phyloP scores from a whole-genome alignment of 2,329 filamentous ascomycete genomes.

The Thermothelomyces thermophilus region DNA sequence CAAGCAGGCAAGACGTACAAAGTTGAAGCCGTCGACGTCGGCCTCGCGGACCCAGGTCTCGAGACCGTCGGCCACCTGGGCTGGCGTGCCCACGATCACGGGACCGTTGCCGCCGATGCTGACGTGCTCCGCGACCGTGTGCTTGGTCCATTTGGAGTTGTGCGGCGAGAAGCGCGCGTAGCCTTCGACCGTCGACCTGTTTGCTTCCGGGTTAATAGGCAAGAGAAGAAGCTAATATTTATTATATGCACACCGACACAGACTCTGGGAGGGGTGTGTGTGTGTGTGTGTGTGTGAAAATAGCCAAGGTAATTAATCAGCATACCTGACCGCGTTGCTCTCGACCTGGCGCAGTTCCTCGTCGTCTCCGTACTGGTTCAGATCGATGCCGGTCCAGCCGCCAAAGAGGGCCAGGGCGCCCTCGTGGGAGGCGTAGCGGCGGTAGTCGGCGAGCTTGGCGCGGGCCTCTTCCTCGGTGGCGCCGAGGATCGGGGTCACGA shows the following conservation, averaged over 20 bases:
- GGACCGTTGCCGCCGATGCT: not conserved
- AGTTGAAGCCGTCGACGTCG: not conserved
- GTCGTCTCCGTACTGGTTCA: not conserved
- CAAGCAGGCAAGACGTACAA: not conserved
- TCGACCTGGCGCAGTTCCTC: slow-evolving; percentile 4
- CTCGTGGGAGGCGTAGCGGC: not conserved
- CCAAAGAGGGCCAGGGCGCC: slow-evolving; percentile 4
- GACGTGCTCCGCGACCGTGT: not conserved
- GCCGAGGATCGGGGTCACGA: not conserved
- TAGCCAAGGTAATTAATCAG: too few species aligned
- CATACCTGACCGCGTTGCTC: not conserved
- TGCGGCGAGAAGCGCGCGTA: not conserved
- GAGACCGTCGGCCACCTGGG: not conserved
- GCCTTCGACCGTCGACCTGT: not conserved
- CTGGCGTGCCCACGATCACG: not conserved
- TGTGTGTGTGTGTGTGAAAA: too few species aligned
- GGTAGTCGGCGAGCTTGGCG: not conserved
- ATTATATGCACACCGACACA: too few species aligned
- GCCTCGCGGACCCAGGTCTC: not conserved
- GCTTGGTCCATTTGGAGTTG: slow-evolving; percentile 3
- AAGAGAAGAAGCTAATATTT: too few species aligned
- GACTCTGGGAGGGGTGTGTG: too few species aligned
- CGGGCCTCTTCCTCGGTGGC: not conserved
- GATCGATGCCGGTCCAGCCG: slow-evolving; percentile 4
- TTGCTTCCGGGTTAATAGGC: not conserved